These are phyloP conservation scores for Ustilaginoidea virens DNA, from an alignment of 2,329 filamentous ascomycete species.

Conservation along the genomic window DNA sequence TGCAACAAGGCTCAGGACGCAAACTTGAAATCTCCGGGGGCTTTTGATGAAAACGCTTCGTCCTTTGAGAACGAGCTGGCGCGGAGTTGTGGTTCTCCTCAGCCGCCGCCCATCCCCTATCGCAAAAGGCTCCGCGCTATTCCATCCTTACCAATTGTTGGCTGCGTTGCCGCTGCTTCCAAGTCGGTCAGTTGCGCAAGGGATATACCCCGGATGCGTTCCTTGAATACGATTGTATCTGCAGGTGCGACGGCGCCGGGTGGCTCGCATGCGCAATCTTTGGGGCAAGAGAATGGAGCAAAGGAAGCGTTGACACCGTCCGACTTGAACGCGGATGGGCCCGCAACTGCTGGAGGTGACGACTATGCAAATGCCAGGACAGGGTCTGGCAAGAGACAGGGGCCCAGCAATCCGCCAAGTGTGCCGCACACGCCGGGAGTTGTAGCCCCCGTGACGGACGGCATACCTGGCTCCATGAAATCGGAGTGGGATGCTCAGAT, in stretches of 20 bases:
- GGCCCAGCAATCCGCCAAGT: neutral
- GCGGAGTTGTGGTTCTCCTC: too few relatives aligned
- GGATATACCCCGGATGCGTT: slow-evolving; percentile 10
- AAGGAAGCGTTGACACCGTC: slow-evolving; percentile 10
- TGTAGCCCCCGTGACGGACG: neutral
- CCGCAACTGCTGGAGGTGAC: slow-evolving; percentile 5
- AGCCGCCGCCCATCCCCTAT: neutral
- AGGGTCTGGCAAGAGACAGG: slow-evolving; percentile 4
- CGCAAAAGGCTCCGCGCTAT: slow-evolving; percentile 2
- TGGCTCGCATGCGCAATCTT: slow-evolving; percentile 9
- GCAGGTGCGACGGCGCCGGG: slow-evolving; percentile 7
- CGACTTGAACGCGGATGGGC: slow-evolving; percentile 16
- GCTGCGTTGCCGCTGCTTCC: neutral
- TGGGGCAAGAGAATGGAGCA: slow-evolving; percentile 8
- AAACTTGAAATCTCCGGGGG: too few relatives aligned
- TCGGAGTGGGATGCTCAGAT: slow-evolving; percentile 16
- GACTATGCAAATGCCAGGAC: neutral
- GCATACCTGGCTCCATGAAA: slow-evolving; percentile 1
- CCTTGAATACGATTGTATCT: slow-evolving; percentile 11
- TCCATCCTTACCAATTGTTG: neutral
- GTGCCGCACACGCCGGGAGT: slow-evolving; percentile 2
- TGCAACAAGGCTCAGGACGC: too few relatives aligned
- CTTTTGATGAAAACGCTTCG: too few relatives aligned
- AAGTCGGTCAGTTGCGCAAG: neutral
- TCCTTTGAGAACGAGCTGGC: neutral